Evolutionary conservation across 2,329 filamentous ascomycete species (phyloP).

Genomic region (Albophoma yamanashiensis): DNA sequence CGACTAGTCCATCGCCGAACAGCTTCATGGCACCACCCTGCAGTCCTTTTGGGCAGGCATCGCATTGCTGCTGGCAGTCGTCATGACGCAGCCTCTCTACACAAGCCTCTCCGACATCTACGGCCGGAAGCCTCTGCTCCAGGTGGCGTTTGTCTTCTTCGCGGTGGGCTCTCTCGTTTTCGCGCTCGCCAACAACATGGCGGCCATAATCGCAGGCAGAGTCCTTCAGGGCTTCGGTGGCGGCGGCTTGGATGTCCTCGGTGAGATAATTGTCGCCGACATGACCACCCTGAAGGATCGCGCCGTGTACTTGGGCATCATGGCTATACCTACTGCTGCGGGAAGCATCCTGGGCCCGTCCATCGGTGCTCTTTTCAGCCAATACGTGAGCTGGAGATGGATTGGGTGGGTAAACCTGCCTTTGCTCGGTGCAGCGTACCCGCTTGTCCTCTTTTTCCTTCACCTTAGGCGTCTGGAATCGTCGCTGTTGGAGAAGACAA

Average conservation of each 20-base stretch:
- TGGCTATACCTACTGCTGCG: neutral
- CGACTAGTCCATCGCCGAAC: neutral
- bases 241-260: neutral
- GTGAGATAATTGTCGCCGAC: neutral
- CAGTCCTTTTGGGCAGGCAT: neutral
- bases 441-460: neutral
- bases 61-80: neutral
- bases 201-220: neutral
- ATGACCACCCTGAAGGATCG: neutral
- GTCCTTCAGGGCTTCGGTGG: neutral
- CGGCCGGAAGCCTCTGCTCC: neutral
- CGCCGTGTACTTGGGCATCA: neutral
- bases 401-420: neutral
- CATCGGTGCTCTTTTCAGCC: neutral
- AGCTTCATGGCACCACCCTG: neutral
- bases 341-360: neutral
- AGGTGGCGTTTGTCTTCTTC: neutral
- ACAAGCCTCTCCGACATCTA: neutral
- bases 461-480: neutral
- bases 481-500: neutral
- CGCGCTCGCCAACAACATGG: neutral
- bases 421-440: neutral
- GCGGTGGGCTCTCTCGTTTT: neutral
- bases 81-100: neutral
- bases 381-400: neutral